Percentiles rank a stretch among this genome's conserved stretches.
Conservation (phyloP, 2,329 filamentous ascomycete genomes). For the Sporothrix mexicana region DNA sequence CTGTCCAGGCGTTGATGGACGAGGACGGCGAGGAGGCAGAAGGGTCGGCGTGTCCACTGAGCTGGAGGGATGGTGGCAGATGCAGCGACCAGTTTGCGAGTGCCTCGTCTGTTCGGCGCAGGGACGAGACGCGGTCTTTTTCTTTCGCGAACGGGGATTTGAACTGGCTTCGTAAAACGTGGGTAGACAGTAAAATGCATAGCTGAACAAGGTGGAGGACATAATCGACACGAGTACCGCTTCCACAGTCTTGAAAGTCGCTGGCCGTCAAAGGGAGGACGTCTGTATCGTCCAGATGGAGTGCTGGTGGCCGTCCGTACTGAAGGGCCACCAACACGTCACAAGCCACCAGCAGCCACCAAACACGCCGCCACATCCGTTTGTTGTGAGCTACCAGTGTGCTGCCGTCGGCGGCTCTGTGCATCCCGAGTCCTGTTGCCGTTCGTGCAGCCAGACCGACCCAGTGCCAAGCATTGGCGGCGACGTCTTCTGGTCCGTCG, state of each 20-base stretch:
- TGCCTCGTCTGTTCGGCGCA: slow-evolving; percentile 19
- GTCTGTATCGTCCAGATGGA: slow-evolving; percentile 14
- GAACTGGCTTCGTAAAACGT: slow-evolving; percentile 24
- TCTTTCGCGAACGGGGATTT: not conserved
- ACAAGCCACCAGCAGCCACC: slow-evolving; percentile 30
- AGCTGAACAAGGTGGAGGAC: slow-evolving; percentile 10
- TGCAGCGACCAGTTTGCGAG: slow-evolving; percentile 22
- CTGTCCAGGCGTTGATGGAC: slow-evolving; percentile 18
- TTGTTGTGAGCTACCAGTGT: slow-evolving; percentile 24
- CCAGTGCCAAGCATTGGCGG: slow-evolving; percentile 32
- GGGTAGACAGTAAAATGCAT: not conserved
- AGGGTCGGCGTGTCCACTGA: not conserved
- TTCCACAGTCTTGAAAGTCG: slow-evolving; percentile 18
- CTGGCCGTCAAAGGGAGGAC: not conserved
- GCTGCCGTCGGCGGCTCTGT: slow-evolving; percentile 27
- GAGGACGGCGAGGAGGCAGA: not conserved
- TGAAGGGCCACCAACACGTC: slow-evolving; percentile 28
- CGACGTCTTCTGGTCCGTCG: slow-evolving; percentile 27
- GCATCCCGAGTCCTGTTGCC: slow-evolving; percentile 30
- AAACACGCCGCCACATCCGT: slow-evolving; percentile 31
- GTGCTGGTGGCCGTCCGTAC: slow-evolving; percentile 26
- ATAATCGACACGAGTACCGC: not conserved
- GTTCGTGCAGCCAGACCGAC: slow-evolving; percentile 29
- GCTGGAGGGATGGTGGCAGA: slow-evolving; percentile 20
- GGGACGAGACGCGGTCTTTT: not conserved